phyloP scores from a whole-genome alignment of 208 protist genomes.

The Porcisia deanei region DNA sequence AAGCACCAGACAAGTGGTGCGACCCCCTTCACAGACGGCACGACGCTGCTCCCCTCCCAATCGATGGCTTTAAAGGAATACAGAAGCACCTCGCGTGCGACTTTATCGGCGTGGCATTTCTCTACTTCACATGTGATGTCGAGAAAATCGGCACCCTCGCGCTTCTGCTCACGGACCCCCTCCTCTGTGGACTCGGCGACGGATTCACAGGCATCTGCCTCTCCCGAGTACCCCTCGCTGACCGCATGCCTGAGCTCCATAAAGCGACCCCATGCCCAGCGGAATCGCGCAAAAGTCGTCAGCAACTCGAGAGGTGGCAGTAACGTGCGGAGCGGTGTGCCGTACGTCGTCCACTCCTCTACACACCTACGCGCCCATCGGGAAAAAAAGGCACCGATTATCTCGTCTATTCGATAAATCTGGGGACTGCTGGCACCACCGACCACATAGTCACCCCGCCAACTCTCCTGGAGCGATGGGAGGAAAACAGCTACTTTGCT shows the following conservation, averaged over 20 bases:
- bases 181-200: neutral
- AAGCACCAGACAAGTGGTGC: constrained; percentile 21
- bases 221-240: neutral
- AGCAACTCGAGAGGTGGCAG: constrained; percentile 9
- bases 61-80: constrained; percentile 18
- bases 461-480: constrained; percentile 1
- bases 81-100: constrained; percentile 26
- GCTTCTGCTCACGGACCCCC: neutral
- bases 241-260: neutral
- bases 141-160: neutral
- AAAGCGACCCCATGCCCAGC: constrained; percentile 8
- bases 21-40: constrained; percentile 15
- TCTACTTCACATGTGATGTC: constrained; percentile 6
- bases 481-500: constrained; percentile 2
- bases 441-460: neutral
- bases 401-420: neutral
- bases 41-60: constrained; percentile 21
- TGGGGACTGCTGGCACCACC: neutral
- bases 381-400: neutral
- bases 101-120: constrained; percentile 10
- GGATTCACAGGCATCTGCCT: neutral
- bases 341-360: constrained; percentile 6
- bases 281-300: constrained; percentile 9
- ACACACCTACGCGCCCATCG: neutral
- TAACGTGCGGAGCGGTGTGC: constrained; percentile 1